Conservation (phyloP, 2,329 filamentous ascomycete species). For the Phialophora chinensis region DNA sequence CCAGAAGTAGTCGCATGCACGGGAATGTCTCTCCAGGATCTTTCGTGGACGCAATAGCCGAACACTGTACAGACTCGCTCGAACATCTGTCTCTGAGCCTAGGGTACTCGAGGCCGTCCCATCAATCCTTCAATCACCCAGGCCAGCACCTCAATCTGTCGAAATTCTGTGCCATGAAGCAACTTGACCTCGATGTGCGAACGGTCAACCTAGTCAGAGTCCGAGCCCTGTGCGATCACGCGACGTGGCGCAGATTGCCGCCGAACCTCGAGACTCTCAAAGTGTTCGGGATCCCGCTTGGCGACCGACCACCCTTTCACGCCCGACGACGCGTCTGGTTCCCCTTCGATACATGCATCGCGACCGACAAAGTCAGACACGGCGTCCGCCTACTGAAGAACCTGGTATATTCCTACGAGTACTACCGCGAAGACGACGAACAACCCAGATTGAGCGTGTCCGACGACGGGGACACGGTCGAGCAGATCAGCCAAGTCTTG, state of each 20-base stretch:
- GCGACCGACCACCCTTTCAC: constrained; percentile 34
- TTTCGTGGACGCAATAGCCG: constrained; percentile 35
- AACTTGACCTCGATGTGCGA: constrained; percentile 35
- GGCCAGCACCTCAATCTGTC: constrained; percentile 36
- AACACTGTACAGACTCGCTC: constrained; percentile 33
- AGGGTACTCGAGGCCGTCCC: constrained; percentile 32
- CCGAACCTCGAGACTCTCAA: constrained; percentile 38
- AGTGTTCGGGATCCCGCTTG: constrained; percentile 38
- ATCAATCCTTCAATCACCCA: constrained; percentile 31
- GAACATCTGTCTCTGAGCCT: constrained; percentile 36
- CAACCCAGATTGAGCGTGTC: constrained; percentile 24
- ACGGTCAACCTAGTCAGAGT: constrained; percentile 36
- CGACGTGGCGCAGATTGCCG: constrained; percentile 36
- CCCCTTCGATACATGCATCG: constrained; percentile 36
- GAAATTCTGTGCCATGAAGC: constrained; percentile 32
- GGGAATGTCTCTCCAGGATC: constrained; percentile 36
- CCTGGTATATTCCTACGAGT: constrained; percentile 38
- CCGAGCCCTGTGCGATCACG: constrained; percentile 35
- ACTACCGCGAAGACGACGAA: constrained; percentile 36
- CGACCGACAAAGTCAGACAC: constrained; percentile 36
- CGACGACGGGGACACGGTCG: constrained; percentile 29
- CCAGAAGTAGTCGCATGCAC: constrained; percentile 37
- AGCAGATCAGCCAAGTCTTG: constrained; percentile 30
- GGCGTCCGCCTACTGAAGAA: constrained; percentile 35
- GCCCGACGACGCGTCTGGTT: constrained; percentile 32